These are phyloP conservation scores for Coemansia sp. DNA, from an alignment of 192 early-diverging fungal genomes.

Conservation along the genomic window DNA sequence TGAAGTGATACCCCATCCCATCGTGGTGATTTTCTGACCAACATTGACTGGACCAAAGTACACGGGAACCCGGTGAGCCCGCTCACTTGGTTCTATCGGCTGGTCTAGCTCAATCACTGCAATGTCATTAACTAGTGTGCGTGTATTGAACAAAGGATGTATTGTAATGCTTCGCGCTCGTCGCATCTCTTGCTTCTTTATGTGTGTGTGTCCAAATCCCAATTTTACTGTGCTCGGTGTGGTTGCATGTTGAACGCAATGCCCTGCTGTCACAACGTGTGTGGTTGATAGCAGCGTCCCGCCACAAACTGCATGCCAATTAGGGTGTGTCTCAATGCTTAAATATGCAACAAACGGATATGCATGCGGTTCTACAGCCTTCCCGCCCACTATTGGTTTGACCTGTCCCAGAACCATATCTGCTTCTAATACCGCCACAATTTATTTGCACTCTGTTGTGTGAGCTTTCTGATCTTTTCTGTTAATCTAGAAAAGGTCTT, in stretches of 20 bases:
- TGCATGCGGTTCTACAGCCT: conserved; percentile 15
- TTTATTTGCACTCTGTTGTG: background rate
- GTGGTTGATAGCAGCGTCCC: conserved; percentile 36
- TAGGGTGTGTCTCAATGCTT: conserved; percentile 35
- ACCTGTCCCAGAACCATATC: conserved; percentile 38
- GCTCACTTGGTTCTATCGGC: background rate
- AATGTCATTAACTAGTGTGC: conserved; percentile 48
- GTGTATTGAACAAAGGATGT: conserved; percentile 26
- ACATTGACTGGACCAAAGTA: conserved; percentile 26
- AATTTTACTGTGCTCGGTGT: conserved; percentile 11
- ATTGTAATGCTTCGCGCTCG: background rate
- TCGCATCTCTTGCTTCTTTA: conserved; percentile 8
- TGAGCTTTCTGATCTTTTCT: background rate
- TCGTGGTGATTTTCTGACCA: conserved; percentile 21
- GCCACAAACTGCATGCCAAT: conserved; percentile 49
- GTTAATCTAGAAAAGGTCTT: background rate
- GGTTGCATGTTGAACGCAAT: conserved; percentile 41
- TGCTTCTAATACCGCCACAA: background rate
- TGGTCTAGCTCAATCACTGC: conserved; percentile 33
- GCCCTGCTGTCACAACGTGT: conserved; percentile 50
- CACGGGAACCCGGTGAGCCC: conserved; percentile 26
- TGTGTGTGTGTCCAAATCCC: conserved; percentile 25
- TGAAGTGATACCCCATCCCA: conserved; percentile 53
- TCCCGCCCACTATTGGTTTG: conserved; percentile 46
- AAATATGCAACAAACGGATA: conserved; percentile 50